Evolutionary conservation across 495 filamentous ascomycete species (phyloP).

Genomic region (Penicillium dipodomyicola): DNA sequence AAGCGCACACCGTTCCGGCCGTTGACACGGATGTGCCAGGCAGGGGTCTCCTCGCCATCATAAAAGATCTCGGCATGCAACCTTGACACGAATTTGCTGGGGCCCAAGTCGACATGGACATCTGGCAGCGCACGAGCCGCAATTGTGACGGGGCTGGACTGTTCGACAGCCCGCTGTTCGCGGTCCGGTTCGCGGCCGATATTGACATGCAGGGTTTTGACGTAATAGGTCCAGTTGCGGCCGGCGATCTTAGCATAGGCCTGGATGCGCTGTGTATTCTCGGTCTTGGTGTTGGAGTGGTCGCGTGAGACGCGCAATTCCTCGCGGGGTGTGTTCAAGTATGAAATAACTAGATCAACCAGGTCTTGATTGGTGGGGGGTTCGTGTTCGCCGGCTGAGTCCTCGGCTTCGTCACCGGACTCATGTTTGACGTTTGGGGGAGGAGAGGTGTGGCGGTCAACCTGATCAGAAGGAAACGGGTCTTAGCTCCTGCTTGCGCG

Average conservation of each 20-base stretch:
- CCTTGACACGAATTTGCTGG: slow-evolving; percentile 87
- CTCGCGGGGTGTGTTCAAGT: slow-evolving; percentile 57
- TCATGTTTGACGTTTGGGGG: slow-evolving; percentile 31
- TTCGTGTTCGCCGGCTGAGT: slow-evolving; percentile 52
- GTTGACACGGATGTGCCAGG: slow-evolving; percentile 81
- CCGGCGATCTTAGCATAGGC: slow-evolving; percentile 95
- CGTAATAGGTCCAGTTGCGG: slow-evolving; percentile 90
- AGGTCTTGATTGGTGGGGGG: slow-evolving; percentile 57
- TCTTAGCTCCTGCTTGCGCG: slow-evolving; percentile 13
- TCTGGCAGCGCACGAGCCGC: slow-evolving; percentile 45
- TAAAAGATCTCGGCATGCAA: slow-evolving; percentile 85
- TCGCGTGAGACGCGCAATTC: slow-evolving; percentile 68
- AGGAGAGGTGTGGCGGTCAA: slow-evolving; percentile 37
- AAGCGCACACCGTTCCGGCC: slow-evolving; percentile 88
- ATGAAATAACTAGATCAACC: slow-evolving; percentile 71
- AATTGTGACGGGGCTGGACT: slow-evolving; percentile 47
- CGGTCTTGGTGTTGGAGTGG: slow-evolving; percentile 69
- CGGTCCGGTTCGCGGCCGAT: slow-evolving; percentile 79
- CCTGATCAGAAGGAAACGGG: slow-evolving; percentile 24
- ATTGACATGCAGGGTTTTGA: slow-evolving; percentile 72
- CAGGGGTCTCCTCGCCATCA: slow-evolving; percentile 56
- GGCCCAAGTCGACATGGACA: slow-evolving; percentile 90
- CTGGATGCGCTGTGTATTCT: slow-evolving; percentile 68
- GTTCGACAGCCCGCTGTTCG: slow-evolving; percentile 42
- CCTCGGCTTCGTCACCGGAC: slow-evolving; percentile 44